Conservation (phyloP, 305 asterid species). For the Fraxinus xanthoxyloides region DNA sequence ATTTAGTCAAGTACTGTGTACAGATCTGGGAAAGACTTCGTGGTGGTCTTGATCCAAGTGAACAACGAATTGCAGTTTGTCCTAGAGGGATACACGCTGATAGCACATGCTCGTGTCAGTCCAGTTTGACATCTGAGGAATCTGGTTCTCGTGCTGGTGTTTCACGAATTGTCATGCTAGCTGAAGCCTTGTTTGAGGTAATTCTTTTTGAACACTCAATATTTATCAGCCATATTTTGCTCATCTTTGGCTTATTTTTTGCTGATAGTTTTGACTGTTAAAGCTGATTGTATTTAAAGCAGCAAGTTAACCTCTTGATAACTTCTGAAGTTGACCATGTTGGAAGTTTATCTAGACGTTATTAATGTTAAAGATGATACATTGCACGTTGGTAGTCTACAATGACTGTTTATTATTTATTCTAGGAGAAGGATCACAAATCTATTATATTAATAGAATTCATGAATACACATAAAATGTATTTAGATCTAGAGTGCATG, state of each 20-base stretch:
- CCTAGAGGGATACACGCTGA: conserved; percentile 72
- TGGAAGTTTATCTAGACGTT: not conserved
- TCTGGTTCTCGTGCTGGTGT: conserved; percentile 72
- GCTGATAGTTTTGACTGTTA: not conserved
- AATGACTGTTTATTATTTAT: not conserved
- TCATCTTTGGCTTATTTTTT: not conserved
- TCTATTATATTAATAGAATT: not conserved
- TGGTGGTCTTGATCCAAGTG: conserved; percentile 43
- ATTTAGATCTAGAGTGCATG: not conserved
- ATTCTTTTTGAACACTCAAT: conserved; percentile 18
- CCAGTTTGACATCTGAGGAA: conserved; percentile 60
- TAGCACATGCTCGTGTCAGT: conserved; percentile 74
- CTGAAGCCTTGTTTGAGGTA: conserved; percentile 97
- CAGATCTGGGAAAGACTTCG: conserved; percentile 78
- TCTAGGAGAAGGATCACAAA: not conserved
- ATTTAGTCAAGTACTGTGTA: conserved; percentile 20
- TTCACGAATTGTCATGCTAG: conserved; percentile 87
- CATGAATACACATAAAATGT: not conserved
- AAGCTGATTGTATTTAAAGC: not conserved
- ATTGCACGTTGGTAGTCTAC: not conserved
- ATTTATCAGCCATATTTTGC: conserved; percentile 1
- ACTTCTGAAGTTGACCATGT: not conserved
- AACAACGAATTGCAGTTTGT: conserved; percentile 51
- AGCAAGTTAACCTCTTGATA: not conserved
- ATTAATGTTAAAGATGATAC: not conserved